A percentile compares a stretch with the other conserved stretches of the same genome.
These are phyloP conservation scores for Cyclotella cryptica DNA, from an alignment of 108 stramenopile species.

Conservation along the genomic window DNA sequence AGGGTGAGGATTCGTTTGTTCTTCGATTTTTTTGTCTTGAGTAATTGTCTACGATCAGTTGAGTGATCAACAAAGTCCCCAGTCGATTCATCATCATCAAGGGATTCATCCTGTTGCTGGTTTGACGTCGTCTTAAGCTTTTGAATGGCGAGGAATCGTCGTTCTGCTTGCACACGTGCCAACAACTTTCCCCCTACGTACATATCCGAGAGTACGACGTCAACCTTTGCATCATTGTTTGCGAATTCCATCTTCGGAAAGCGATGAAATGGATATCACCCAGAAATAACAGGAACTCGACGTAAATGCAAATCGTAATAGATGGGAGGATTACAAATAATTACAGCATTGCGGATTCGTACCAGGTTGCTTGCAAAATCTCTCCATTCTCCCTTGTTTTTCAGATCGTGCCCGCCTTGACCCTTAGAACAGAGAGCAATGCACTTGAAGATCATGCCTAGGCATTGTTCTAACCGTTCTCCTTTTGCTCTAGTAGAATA, in stretches of 20 bases:
- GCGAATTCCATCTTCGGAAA: constrained; percentile 44
- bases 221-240: constrained; percentile 49
- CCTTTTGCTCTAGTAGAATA: constrained; percentile 33
- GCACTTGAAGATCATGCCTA: constrained; percentile 33
- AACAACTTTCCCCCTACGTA: constrained; percentile 46
- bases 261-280: background rate
- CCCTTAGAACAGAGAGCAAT: constrained; percentile 20
- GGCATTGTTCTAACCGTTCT: constrained; percentile 39
- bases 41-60: constrained; percentile 13
- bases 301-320: background rate
- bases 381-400: constrained; percentile 51
- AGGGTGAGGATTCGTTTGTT: constrained; percentile 36
- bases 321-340: background rate
- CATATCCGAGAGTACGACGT: constrained; percentile 46
- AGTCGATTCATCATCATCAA: background rate
- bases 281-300: background rate
- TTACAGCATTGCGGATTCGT: background rate
- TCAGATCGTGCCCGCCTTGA: constrained; percentile 35
- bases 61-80: background rate
- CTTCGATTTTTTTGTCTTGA: background rate
- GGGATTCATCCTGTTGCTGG: background rate
- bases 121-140: constrained; percentile 30
- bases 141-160: constrained; percentile 34
- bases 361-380: constrained; percentile 52
- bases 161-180: constrained; percentile 48